Base-by-base conservation (phyloP, 495 filamentous ascomycete genomes). In the Annulohypoxylon bovei region DNA sequence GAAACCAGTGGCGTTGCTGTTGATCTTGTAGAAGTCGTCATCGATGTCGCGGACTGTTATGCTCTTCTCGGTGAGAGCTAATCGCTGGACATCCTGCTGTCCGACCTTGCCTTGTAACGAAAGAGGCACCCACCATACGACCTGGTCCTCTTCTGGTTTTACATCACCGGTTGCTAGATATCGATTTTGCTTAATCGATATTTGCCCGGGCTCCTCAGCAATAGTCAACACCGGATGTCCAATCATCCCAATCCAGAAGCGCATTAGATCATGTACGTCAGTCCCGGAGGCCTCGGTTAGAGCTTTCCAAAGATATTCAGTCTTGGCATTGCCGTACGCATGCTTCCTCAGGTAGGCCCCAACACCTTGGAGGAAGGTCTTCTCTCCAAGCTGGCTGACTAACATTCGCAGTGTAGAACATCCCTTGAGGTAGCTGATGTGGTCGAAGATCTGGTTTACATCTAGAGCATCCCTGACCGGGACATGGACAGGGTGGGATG, bases 341-440 rank as follows among this genome's bases (percentile, higher is more conserved):
- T 98, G 91, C 27, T 88, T 85, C 79, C 95, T 93, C 33, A 99
- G 86, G 79, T 99, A 99, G 53, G 88, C 87, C 1, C 92, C 89
- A 46, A 99, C 93, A 42, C 95, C 95, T 68, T 90, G 86, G 37
- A 99, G 84, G 85, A 99, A 99, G 1, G 86, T 91, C 74, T 97
- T 86, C 37, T 89, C 88, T 12, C 93, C 93, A 27, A 99, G 89
- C 77, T 98, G 91, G 59, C 88, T 87, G 50, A 92, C 92, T 63
- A 99, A 80, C 95, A 98, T 98, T 71, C 95, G 89, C 76, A 99
- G 95, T 55, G 95, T 91, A 25, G 93, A 95, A 79, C 93, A 95
- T 46, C 95, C 95, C 80, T 99, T 99, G 47, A 93, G 84, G 77
- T 99, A 99, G 79, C 92, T 95, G 78, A 98, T 97, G 74, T 90